Base-by-base conservation (phyloP, 768 basidiomycete genomes). In the Porphyrellus cyaneotinctus region DNA sequence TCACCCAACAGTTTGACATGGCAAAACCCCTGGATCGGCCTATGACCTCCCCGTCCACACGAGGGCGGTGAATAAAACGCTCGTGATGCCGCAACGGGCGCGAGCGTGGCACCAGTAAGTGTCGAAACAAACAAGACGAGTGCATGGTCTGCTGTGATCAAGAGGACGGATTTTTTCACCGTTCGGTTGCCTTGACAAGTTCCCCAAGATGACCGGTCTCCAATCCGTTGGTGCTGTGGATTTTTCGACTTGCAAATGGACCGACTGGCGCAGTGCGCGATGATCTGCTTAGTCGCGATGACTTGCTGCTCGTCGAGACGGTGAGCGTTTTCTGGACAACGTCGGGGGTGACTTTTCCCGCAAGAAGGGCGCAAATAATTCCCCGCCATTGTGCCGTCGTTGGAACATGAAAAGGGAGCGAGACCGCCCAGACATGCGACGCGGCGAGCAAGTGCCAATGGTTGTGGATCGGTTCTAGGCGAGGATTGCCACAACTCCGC, bases 131-230 rank as follows among this genome's bases (percentile, higher is more conserved):
- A 60, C 52, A 52, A 58, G 56, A 51, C 20, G 53, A 50, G 56
- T 52, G 54, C 17, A 68, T 46, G 54, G 47, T 54, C 31, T 55
- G 66, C 57, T 57, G 60, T 43, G 51, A 57, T 28, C 61, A 57
- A 66, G 59, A 49, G 47, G 36, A 17, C 44, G 47, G 53, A 53
- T 57, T 67, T 65, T 66, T 66, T 57, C 60, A 62, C 67, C 67
- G 65, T 52, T n/a, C 45, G 51, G 47, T 36, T 45, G 31, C 46
- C 26, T 35, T 47, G 61, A 35, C 58, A 51, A 61, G 52, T 9
- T 44, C 31, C 12, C 15, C 51, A 47, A 57, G 38, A 54, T n/a
- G 51, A 30, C 42, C 53, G 37, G 11, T 28, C 43, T 11, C 38
- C 35, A 33, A 24, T 32, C 41, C 50, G 42, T 20, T 38, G 53